These are phyloP conservation scores for Talaromyces sp. DNA, from an alignment of 2,329 filamentous ascomycete genomes.

Conservation along the genomic window DNA sequence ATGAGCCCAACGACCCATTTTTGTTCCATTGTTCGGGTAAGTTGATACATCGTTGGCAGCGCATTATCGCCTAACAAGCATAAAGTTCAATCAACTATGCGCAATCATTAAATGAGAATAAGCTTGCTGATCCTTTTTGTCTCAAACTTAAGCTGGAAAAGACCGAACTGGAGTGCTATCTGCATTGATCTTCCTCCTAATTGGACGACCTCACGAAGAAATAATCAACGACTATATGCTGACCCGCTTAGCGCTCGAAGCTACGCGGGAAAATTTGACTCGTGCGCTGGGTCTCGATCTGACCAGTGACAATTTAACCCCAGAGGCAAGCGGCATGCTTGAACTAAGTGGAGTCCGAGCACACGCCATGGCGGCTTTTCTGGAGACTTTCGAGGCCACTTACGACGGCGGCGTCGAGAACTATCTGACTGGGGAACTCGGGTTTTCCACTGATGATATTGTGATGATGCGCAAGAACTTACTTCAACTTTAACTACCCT, in stretches of 20 bases:
- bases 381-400: constrained; percentile 24
- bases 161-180: constrained; percentile 75
- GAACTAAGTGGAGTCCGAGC: constrained; percentile 29
- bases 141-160: constrained; percentile 65
- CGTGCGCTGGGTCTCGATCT: constrained; percentile 19
- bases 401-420: constrained; percentile 25
- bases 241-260: constrained; percentile 29
- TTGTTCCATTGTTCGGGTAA: constrained; percentile 65
- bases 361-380: constrained; percentile 28
- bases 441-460: constrained; percentile 24
- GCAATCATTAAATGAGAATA: too few species aligned
- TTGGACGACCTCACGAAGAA: constrained; percentile 59
- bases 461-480: constrained; percentile 26
- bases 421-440: constrained; percentile 27
- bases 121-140: not conserved
- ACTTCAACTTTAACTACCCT: not conserved
- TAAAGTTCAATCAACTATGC: too few species aligned
- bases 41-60: constrained; percentile 3
- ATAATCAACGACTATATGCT: constrained; percentile 67
- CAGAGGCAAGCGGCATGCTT: constrained; percentile 27
- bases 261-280: constrained; percentile 24
- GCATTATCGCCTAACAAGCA: too few species aligned
- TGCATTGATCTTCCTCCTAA: constrained; percentile 66
- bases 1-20: constrained; percentile 52
- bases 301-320: constrained; percentile 19